Base-by-base conservation (phyloP, 2,329 filamentous ascomycete genomes). In the Hymenotorrendiella dingleyae region DNA sequence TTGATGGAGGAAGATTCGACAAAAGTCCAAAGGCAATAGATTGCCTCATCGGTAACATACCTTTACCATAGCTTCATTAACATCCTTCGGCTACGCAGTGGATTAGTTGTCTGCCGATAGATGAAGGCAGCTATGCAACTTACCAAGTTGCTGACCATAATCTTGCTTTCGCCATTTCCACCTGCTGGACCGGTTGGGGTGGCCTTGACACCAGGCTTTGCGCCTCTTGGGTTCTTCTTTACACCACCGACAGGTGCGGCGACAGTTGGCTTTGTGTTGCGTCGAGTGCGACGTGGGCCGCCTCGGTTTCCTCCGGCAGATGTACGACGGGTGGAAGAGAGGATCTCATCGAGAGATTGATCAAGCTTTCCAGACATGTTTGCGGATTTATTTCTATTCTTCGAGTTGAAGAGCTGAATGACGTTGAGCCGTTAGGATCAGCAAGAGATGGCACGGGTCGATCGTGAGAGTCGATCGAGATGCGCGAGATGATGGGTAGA, bases 101-200 rank as follows among this genome's bases (percentile, higher is more conserved):
- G 23, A 29, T 53, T 51, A 49, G 34, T 16, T 24, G n/a, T 9
- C 21, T 28, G 17, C 23, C 23, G 3, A 34, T 36, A 3, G 16
- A 20, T 26, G 11, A 14, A 16, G 7, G 6, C 9, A 57, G 3
- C 21, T 21, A 27, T 20, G 23, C 24, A 51, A 69, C 89, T 69
- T 84, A 96, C 90, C 76, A 98, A 78, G 74, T 94, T 94, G 83
- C 88, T 95, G 71, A 98, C 91, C 68, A 95, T 86, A 71, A 97
- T 91, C 73, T 96, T 97, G 76, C 88, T 94, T 57, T 94, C 88
- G 61, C 80, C 81, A 59, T 72, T 71, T 48, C 69, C 66, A 54
- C 73, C 68, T 45, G 76, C 67, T 47, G 78, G 76, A 63, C 82
- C 85, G 57, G 78, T 76, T 49, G 86, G 79, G 30, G 74, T 70